These are phyloP conservation scores for Penicillium sp. DNA, from an alignment of 2,329 filamentous ascomycete genomes.

Conservation along the genomic window DNA sequence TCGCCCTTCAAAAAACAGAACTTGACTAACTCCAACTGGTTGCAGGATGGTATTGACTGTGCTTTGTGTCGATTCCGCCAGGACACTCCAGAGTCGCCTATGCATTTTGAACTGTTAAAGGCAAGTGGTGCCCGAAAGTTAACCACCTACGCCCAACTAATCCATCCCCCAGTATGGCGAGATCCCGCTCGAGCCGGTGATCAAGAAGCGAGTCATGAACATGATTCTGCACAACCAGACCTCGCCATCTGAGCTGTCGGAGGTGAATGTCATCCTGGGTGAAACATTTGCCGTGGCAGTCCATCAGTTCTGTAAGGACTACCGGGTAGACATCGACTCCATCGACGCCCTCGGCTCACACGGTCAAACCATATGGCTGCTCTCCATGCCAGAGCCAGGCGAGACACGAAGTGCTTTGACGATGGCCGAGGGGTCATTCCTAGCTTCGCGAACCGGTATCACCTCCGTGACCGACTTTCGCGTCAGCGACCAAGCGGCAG, in stretches of 20 bases:
- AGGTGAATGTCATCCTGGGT: slow-evolving; percentile 58
- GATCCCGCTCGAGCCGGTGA: slow-evolving; percentile 51
- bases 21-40: neutral
- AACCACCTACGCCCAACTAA: neutral
- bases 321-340: slow-evolving; percentile 43
- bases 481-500: slow-evolving; percentile 56
- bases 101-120: slow-evolving; percentile 56
- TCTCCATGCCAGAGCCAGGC: slow-evolving; percentile 52
- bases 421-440: slow-evolving; percentile 57
- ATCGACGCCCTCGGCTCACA: slow-evolving; percentile 59
- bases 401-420: slow-evolving; percentile 51
- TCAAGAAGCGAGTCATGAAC: slow-evolving; percentile 58
- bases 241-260: slow-evolving; percentile 53
- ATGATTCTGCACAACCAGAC: slow-evolving; percentile 57
- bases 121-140: slow-evolving; percentile 8
- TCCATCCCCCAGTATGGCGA: slow-evolving; percentile 50
- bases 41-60: slow-evolving; percentile 55
- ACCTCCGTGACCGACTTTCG: slow-evolving; percentile 60
- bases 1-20: neutral
- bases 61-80: slow-evolving; percentile 58
- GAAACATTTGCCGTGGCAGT: slow-evolving; percentile 56
- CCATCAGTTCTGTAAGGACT: slow-evolving; percentile 48
- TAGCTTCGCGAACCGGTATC: slow-evolving; percentile 56
- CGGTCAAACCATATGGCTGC: slow-evolving; percentile 59
- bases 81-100: slow-evolving; percentile 49